A percentile compares a stretch with the other conserved stretches of the same genome.
Conservation (phyloP, 2,329 filamentous ascomycete species). For the Madurella fahalii region DNA sequence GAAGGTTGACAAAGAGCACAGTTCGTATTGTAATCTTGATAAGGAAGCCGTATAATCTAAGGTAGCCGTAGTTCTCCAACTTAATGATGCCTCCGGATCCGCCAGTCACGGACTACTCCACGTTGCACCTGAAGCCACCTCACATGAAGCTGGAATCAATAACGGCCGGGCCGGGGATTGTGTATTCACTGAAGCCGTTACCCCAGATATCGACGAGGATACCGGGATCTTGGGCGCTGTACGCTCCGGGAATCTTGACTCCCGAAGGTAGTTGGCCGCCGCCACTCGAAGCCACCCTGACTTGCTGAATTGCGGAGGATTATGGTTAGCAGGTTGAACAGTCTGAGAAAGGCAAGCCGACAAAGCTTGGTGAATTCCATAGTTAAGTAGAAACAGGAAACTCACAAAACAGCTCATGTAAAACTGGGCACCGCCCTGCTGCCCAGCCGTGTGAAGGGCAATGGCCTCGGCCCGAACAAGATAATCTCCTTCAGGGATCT, state of each 20-base stretch:
- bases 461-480: slow-evolving; percentile 43
- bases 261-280: slow-evolving; percentile 35
- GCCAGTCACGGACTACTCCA: no score
- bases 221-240: slow-evolving; percentile 43
- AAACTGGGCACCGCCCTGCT: slow-evolving; percentile 25
- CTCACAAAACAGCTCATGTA: slow-evolving; percentile 28
- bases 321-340: not conserved
- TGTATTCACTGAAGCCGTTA: slow-evolving; percentile 33
- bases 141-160: slow-evolving; percentile 25
- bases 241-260: slow-evolving; percentile 47
- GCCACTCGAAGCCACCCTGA: slow-evolving; percentile 40
- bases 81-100: no score
- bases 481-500: slow-evolving; percentile 41
- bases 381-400: not conserved
- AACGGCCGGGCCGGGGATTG: slow-evolving; percentile 37
- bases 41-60: no score
- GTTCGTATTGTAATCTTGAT: no score
- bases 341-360: no score
- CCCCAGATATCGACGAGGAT: slow-evolving; percentile 46
- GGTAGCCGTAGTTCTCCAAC: no score
- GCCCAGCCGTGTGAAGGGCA: slow-evolving; percentile 38
- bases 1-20: no score
- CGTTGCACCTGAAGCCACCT: not conserved
- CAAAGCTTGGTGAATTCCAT: not conserved
- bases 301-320: slow-evolving; percentile 30